A percentile compares a stretch with the other conserved stretches of the same genome.
These are phyloP conservation scores for Penicillium crystallinum DNA, from an alignment of 495 filamentous ascomycete species.

Conservation along the genomic window DNA sequence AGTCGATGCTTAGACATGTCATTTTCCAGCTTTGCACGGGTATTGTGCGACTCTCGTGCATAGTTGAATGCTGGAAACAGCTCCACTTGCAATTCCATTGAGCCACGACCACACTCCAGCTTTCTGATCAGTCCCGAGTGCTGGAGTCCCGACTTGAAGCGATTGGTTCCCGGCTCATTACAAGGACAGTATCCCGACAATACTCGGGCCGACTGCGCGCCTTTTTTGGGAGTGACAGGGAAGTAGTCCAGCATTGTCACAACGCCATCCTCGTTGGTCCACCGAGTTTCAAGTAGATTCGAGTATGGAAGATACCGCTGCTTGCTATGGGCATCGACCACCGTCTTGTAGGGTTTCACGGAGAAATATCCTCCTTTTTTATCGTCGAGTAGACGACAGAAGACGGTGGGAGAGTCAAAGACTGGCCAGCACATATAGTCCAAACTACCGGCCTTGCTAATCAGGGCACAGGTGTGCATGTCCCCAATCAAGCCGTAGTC, in stretches of 20 bases:
- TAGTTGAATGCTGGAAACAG: slow-evolving; percentile 70
- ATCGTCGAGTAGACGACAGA: slow-evolving; percentile 64
- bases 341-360: slow-evolving; percentile 45
- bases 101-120: slow-evolving; percentile 62
- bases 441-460: slow-evolving; percentile 64
- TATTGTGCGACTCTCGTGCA: slow-evolving; percentile 51
- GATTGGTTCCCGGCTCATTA: slow-evolving; percentile 27
- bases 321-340: slow-evolving; percentile 54
- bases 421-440: slow-evolving; percentile 77
- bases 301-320: slow-evolving; percentile 65
- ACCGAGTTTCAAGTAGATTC: slow-evolving; percentile 66
- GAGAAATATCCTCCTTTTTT: slow-evolving; percentile 66
- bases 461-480: slow-evolving; percentile 70
- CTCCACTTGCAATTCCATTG: slow-evolving; percentile 56
- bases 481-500: slow-evolving; percentile 74
- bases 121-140: slow-evolving; percentile 54
- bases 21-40: slow-evolving; percentile 27
- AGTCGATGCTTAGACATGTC: slow-evolving; percentile 34
- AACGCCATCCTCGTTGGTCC: slow-evolving; percentile 66
- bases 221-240: slow-evolving; percentile 37
- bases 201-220: slow-evolving; percentile 16
- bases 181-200: slow-evolving; percentile 37
- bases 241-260: slow-evolving; percentile 70
- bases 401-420: slow-evolving; percentile 62
- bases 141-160: slow-evolving; percentile 38